Evolutionary conservation across 164 flowering plant species (phyloP), one percentile per base, ranked within the genome.

Genomic region (Magnolia kwangsiensis): DNA sequence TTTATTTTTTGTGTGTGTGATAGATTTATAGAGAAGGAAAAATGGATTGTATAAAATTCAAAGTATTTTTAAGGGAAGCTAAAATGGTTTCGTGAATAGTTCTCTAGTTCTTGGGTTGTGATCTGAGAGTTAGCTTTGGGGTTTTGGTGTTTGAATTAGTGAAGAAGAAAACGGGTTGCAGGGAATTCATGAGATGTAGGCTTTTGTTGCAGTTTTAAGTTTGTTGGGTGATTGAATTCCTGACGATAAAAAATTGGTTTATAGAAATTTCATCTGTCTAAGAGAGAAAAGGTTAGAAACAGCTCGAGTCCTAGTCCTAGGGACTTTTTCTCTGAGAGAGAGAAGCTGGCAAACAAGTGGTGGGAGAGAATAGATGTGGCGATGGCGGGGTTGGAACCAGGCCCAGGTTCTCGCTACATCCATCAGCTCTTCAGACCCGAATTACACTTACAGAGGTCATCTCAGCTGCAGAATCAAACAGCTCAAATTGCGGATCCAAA

Each of bases 311-410:
- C 29, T 27, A 27, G 29, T 27, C 29, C 29, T 27, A 1, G 29
- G 29, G 29, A 27, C 29, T 27, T 27, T 1, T 27, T 27, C 29
- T 27, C 29, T 27, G 50, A 23, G 29, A 14, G 50, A 66, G 73
- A 19, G 31, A 79, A 78, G 78, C 84, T 84, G 87, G 88, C 85
- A 81, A 82, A 79, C 77, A 84, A 85, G 83, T 81, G 86, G 86
- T 81, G 88, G 87, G 84, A 86, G 84, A 82, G 83, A 73, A 59
- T 83, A 75, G 87, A 80, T 81, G 89, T 75, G 79, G 83, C 59
- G 59, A 87, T 85, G 88, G 86, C 81, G 69, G 88, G 87, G 1
- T 74, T 77, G 55, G 85, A 86, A 37, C 86, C 80, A 74, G 78
- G 77, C 45, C 50, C 79, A 50, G 80, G 80, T 63, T 83, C 87